Evolutionary conservation across 139 green algal genomes (phyloP).

Genomic region (Parachlorella kessleri): DNA sequence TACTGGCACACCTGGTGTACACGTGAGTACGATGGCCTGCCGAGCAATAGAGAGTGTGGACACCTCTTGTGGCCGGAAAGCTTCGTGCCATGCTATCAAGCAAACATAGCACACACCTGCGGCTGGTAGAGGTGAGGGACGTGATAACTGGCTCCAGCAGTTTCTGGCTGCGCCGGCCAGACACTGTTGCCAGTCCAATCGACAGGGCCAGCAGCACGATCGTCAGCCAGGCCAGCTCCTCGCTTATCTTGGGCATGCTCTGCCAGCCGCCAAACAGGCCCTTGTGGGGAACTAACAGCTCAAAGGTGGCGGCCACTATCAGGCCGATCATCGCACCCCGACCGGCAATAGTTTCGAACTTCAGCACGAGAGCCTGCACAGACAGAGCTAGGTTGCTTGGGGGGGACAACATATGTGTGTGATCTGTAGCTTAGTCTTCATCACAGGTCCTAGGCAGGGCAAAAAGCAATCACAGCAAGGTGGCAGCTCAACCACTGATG

Average conservation of each 20-base stretch:
- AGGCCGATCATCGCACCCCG: conserved; percentile 44
- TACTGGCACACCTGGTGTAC: too few relatives aligned
- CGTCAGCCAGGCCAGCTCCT: neutral
- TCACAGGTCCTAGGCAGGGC: too few relatives aligned
- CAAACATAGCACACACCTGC: conserved; percentile 15
- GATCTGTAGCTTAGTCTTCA: too few relatives aligned
- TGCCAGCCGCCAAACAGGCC: conserved; percentile 32
- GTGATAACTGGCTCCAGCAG: conserved; percentile 31
- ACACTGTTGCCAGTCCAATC: neutral
- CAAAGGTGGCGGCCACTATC: conserved; percentile 4
- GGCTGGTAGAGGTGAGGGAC: conserved; percentile 20
- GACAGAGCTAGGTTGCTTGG: too few relatives aligned
- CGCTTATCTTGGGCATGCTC: neutral
- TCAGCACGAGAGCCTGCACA: conserved; percentile 7
- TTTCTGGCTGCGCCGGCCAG: neutral
- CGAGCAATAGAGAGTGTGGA: too few relatives aligned
- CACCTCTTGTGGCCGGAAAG: too few relatives aligned
- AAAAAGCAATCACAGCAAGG: too few relatives aligned
- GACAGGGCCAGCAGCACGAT: conserved; percentile 19
- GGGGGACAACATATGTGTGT: too few relatives aligned
- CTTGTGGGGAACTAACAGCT: conserved; percentile 9
- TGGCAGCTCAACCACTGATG: too few relatives aligned
- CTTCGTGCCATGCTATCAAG: too few relatives aligned
- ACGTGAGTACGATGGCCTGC: too few relatives aligned
- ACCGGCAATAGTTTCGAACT: conserved; percentile 34